Percentiles rank a stretch among this genome's conserved stretches.
Evolutionary conservation across 2,329 filamentous ascomycete genomes (phyloP).

Genomic region (Diaporthe eres): DNA sequence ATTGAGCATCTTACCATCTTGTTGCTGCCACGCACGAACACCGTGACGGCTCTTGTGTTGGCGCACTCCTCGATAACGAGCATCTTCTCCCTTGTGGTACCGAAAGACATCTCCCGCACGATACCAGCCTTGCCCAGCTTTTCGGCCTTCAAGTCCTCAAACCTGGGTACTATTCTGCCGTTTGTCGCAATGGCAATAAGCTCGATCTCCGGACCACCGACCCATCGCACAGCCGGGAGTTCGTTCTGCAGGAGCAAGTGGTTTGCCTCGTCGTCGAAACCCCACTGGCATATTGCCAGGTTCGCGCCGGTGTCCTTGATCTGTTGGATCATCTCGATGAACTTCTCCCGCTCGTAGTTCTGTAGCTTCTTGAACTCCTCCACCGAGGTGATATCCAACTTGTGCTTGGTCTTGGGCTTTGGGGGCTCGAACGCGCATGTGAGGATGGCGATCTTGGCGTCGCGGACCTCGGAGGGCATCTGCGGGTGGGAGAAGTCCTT

Average conservation of each 20-base stretch:
- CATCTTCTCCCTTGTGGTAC: slow-evolving; percentile 99
- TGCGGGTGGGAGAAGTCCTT: slow-evolving; percentile 99
- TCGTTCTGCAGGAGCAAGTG: slow-evolving; percentile 96
- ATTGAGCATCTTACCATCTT: slow-evolving; percentile 83
- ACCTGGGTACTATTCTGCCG: slow-evolving; percentile 95
- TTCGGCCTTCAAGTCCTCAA: slow-evolving; percentile 91
- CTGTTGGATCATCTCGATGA: slow-evolving; percentile 98
- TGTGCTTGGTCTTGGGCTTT: slow-evolving; percentile 99
- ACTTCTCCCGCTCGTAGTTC: slow-evolving; percentile 95
- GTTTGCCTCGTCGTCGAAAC: slow-evolving; percentile 99
- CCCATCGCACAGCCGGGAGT: slow-evolving; percentile 96
- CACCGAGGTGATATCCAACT: slow-evolving; percentile 95
- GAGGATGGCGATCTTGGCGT: slow-evolving; percentile 97
- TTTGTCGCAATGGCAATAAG: slow-evolving; percentile 99
- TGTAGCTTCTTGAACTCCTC: slow-evolving; percentile 99
- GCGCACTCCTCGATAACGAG: slow-evolving; percentile 99
- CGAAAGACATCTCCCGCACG: slow-evolving; percentile 95
- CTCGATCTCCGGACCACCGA: slow-evolving; percentile 97
- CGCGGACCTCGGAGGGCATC: slow-evolving; percentile 95
- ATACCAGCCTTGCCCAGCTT: slow-evolving; percentile 93
- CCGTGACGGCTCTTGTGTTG: slow-evolving; percentile 95
- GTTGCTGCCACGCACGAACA: slow-evolving; percentile 97
- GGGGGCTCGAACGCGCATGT: slow-evolving; percentile 99
- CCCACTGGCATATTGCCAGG: slow-evolving; percentile 98
- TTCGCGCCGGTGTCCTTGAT: slow-evolving; percentile 98